Conservation (phyloP, 2,329 filamentous ascomycete genomes). For the Decorospora gaudefroyi region DNA sequence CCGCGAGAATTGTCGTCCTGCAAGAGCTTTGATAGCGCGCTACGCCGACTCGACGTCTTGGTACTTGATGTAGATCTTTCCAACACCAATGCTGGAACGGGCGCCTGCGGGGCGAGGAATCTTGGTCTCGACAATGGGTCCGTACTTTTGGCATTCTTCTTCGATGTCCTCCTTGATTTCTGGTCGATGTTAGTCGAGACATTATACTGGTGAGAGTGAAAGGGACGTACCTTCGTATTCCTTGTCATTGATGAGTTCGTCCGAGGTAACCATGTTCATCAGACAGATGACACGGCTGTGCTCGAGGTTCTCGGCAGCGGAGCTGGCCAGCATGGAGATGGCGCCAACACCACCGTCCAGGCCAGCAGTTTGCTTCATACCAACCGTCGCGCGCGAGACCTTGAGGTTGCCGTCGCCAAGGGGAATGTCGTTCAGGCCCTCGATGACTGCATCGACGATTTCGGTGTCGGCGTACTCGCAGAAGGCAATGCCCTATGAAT, state of each 20-base stretch:
- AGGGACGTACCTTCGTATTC: constrained; percentile 76
- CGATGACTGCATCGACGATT: constrained; percentile 81
- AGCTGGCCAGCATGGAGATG: constrained; percentile 96
- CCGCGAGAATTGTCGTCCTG: constrained; percentile 93
- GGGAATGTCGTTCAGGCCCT: constrained; percentile 91
- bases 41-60: constrained; percentile 76
- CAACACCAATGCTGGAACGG: constrained; percentile 83
- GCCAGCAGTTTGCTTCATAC: constrained; percentile 87
- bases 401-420: constrained; percentile 84
- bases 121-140: constrained; percentile 83
- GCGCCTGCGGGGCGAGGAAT: constrained; percentile 85
- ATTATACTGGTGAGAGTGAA: constrained; percentile 20
- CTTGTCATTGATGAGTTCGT: constrained; percentile 90
- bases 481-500: constrained; percentile 82
- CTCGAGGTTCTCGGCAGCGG: constrained; percentile 72
- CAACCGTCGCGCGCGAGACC: constrained; percentile 87
- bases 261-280: constrained; percentile 97
- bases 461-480: constrained; percentile 85
- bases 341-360: constrained; percentile 96
- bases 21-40: constrained; percentile 84
- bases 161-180: constrained; percentile 95
- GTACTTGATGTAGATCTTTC: constrained; percentile 98
- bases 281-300: constrained; percentile 85
- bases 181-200: constrained; percentile 49
- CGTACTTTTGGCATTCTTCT: constrained; percentile 93